Evolutionary conservation across 306 rosid species (phyloP).

Genomic region (Mimosa bimucronata): DNA sequence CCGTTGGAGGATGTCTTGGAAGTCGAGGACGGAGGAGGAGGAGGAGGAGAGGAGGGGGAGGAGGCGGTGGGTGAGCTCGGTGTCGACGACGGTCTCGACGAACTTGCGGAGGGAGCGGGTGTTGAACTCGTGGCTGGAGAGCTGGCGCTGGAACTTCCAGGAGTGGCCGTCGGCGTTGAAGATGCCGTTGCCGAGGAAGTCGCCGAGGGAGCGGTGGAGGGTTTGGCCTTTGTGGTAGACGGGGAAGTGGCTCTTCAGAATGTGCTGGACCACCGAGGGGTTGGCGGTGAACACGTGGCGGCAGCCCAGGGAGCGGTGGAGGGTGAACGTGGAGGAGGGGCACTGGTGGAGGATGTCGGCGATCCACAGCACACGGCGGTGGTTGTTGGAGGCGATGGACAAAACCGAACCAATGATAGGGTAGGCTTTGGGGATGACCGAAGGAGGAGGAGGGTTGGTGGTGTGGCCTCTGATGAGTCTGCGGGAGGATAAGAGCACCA

Average conservation of each 20-base stretch:
- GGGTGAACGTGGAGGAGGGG: constrained; percentile 58
- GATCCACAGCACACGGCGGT: constrained; percentile 59
- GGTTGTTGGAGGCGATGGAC: constrained; percentile 40
- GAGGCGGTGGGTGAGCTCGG: constrained; percentile 59
- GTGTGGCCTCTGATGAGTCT: too few species aligned
- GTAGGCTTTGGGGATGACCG: constrained; percentile 53
- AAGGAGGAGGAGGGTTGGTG: not conserved
- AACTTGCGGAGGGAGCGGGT: constrained; percentile 63
- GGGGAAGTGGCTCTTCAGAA: constrained; percentile 67
- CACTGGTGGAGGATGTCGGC: constrained; percentile 56
- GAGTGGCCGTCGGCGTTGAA: constrained; percentile 57
- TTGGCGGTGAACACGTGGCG: constrained; percentile 58
- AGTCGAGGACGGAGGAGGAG: constrained; percentile 41
- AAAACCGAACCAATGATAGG: constrained; percentile 60
- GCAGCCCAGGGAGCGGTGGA: constrained; percentile 49
- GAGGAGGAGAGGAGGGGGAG: constrained; percentile 50
- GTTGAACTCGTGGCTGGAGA: constrained; percentile 64
- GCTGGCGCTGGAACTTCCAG: constrained; percentile 77
- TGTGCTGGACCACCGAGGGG: constrained; percentile 65
- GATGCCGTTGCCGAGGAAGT: constrained; percentile 75
- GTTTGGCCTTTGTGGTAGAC: constrained; percentile 54
- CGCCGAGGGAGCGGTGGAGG: constrained; percentile 28
- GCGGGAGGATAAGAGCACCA: constrained; percentile 29
- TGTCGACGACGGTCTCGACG: constrained; percentile 66
- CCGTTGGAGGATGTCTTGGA: constrained; percentile 75